phyloP scores from a whole-genome alignment of 2,329 filamentous ascomycete genomes.

The Colletotrichum musae region DNA sequence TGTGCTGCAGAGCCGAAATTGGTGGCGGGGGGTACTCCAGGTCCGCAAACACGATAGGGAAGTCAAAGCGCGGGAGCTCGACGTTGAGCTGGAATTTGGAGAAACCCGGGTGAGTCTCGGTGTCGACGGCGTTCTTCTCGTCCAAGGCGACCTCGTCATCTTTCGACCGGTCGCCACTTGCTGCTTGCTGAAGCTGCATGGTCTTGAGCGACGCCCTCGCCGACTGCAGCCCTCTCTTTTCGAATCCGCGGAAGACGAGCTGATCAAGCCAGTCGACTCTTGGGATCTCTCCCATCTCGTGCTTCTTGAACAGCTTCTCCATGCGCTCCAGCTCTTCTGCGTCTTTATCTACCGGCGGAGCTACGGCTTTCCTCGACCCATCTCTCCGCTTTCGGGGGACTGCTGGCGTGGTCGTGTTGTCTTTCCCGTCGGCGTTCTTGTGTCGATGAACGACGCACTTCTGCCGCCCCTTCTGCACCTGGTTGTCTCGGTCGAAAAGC shows the following conservation, averaged over 20 bases:
- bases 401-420: constrained; percentile 84
- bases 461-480: constrained; percentile 90
- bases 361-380: constrained; percentile 60
- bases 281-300: constrained; percentile 97
- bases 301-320: constrained; percentile 93
- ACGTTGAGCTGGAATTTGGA: constrained; percentile 87
- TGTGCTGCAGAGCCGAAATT: constrained; percentile 80
- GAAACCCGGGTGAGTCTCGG: constrained; percentile 63
- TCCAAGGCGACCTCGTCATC: constrained; percentile 45
- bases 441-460: constrained; percentile 90
- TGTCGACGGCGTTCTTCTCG: constrained; percentile 48
- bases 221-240: constrained; percentile 79
- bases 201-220: constrained; percentile 75
- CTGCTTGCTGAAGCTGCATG: constrained; percentile 62
- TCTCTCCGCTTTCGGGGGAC: constrained; percentile 69
- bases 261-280: constrained; percentile 96
- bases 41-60: constrained; percentile 94
- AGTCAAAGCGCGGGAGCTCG: constrained; percentile 94
- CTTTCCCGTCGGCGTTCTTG: constrained; percentile 87
- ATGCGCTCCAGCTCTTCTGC: constrained; percentile 89
- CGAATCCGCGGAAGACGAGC: constrained; percentile 90
- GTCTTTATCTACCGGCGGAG: constrained; percentile 75
- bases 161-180: constrained; percentile 57
- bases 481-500: constrained; percentile 94
- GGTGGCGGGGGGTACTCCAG: constrained; percentile 91